phyloP scores from a whole-genome alignment of 2,329 filamentous ascomycete species.

The Xylariaceae sp. region DNA sequence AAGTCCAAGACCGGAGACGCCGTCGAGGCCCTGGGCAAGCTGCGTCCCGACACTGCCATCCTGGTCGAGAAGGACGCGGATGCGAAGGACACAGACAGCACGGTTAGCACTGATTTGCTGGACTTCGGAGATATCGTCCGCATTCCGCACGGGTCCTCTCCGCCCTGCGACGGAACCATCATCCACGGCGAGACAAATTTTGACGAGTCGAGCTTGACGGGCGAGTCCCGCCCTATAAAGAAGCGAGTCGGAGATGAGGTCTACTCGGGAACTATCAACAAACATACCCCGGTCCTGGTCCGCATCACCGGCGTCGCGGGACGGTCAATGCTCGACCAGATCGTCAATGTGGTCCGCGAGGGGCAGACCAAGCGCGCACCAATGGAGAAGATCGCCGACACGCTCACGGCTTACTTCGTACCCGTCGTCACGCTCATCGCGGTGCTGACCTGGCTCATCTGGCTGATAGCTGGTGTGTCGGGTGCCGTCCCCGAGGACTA shows the following conservation, averaged over 20 bases:
- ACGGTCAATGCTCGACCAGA: constrained; percentile 71
- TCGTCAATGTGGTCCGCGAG: constrained; percentile 68
- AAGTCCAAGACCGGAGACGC: constrained; percentile 87
- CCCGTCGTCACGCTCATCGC: constrained; percentile 64
- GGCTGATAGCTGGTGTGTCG: constrained; percentile 57
- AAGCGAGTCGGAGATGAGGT: constrained; percentile 58
- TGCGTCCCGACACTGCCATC: constrained; percentile 69
- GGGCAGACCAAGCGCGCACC: constrained; percentile 70
- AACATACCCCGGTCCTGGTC: constrained; percentile 53
- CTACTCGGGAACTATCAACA: constrained; percentile 69
- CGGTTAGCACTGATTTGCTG: constrained; percentile 57
- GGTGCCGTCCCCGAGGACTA: constrained; percentile 50
- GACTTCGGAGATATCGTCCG: constrained; percentile 69
- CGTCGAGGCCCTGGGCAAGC: constrained; percentile 67
- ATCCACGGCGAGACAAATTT: constrained; percentile 59
- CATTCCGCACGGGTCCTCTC: constrained; percentile 72
- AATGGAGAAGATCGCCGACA: constrained; percentile 66
- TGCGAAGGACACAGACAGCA: constrained; percentile 29
- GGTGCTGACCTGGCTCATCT: constrained; percentile 62
- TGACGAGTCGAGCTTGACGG: constrained; percentile 85
- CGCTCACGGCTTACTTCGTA: constrained; percentile 69
- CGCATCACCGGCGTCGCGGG: constrained; percentile 58
- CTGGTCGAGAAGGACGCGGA: constrained; percentile 47
- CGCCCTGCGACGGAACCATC: constrained; percentile 72
- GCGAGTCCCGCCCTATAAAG: constrained; percentile 61